Percentiles rank a stretch among this genome's conserved stretches.
Evolutionary conservation across 176 grass and related monocot genomes (phyloP).

Genomic region (Leersia perrieri): DNA sequence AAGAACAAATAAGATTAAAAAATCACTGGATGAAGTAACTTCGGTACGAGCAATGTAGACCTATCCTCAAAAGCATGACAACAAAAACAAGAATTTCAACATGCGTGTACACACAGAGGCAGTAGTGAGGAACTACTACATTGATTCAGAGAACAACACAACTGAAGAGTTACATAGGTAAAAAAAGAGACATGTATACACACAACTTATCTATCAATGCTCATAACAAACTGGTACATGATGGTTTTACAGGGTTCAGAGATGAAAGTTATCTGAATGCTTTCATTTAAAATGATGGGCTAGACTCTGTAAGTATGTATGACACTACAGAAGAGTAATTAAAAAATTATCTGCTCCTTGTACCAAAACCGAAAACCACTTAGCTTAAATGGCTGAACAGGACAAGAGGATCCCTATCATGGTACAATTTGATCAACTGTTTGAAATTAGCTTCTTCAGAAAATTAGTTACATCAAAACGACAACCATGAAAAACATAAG

Average conservation of each 20-base stretch:
- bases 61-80: neutral
- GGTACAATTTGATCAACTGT: neutral
- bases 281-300: neutral
- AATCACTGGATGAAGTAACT: neutral
- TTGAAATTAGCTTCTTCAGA: neutral
- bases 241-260: neutral
- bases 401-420: neutral
- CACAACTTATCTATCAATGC: neutral
- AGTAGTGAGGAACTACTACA: neutral
- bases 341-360: neutral
- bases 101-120: neutral
- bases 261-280: neutral
- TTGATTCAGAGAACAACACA: neutral
- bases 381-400: neutral
- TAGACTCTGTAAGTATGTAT: too few relatives aligned
- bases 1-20: neutral
- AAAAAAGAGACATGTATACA: neutral
- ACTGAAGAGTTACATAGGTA: neutral
- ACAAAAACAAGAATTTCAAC: neutral
- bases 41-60: neutral
- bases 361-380: neutral
- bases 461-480: neutral
- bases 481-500: neutral
- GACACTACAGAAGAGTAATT: neutral
- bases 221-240: neutral